Conservation (phyloP, 75 land plant genomes). For the Cryptomeria japonica region DNA sequence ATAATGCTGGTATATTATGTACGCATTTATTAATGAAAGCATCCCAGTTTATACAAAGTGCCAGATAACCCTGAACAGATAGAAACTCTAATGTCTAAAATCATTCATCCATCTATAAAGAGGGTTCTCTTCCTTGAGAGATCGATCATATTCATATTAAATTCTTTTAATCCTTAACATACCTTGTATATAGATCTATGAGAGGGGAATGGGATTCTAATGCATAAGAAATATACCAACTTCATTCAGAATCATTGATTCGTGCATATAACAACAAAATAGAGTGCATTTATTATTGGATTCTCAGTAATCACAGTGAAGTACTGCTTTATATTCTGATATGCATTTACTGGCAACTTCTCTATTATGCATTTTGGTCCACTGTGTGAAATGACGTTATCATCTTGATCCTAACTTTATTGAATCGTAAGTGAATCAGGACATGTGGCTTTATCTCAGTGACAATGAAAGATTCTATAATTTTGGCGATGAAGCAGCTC, state of each 20-base stretch:
- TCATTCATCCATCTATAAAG: not conserved
- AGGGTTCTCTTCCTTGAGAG: not conserved
- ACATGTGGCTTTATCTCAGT: constrained; percentile 92
- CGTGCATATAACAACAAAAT: not conserved
- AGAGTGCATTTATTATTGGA: not conserved
- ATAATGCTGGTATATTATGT: too few species aligned
- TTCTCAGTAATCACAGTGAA: not conserved
- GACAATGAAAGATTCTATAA: constrained; percentile 67
- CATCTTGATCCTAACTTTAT: not conserved
- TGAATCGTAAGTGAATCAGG: constrained; percentile 41
- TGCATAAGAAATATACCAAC: not conserved
- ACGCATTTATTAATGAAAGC: not conserved
- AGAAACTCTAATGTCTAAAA: not conserved
- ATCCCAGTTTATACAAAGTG: not conserved
- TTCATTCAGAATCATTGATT: not conserved
- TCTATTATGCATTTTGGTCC: not conserved
- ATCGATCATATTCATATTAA: not conserved
- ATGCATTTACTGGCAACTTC: not conserved
- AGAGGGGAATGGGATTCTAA: not conserved
- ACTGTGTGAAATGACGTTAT: not conserved
- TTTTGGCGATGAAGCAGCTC: constrained; percentile 80
- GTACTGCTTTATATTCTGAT: not conserved
- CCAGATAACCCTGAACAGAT: not conserved
- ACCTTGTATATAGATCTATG: not conserved
- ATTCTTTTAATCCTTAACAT: not conserved